Conservation (phyloP, 2,329 filamentous ascomycete species). For the Stagonosporopsis chrysanthemi region DNA sequence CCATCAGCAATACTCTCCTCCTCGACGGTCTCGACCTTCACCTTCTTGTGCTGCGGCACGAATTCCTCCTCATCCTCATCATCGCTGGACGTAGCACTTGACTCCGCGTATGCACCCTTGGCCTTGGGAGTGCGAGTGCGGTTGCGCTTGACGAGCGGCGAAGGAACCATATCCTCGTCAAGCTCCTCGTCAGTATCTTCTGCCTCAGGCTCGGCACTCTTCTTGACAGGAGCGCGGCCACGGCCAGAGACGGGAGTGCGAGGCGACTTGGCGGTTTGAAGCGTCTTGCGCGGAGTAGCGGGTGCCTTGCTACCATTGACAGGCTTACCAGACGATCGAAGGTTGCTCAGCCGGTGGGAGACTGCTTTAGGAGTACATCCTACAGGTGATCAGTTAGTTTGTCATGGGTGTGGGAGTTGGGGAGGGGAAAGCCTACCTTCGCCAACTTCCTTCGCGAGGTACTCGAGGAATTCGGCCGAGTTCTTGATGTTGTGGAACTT, state of each 20-base stretch:
- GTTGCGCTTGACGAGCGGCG: not conserved
- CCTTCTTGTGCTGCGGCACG: not conserved
- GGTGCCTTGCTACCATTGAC: not conserved
- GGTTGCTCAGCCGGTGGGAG: constrained; percentile 30
- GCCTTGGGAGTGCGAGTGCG: not conserved
- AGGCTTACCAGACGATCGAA: constrained; percentile 18
- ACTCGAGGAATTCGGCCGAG: not conserved
- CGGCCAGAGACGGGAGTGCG: not conserved
- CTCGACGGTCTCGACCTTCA: constrained; percentile 1
- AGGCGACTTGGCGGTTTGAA: not conserved
- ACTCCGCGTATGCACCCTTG: not conserved
- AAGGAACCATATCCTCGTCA: not conserved
- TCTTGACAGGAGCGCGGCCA: not conserved
- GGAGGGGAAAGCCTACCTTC: not conserved
- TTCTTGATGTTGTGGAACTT: constrained; percentile 14
- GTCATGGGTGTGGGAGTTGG: no score
- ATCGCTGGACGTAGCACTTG: not conserved
- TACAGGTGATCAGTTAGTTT: constrained; percentile 1
- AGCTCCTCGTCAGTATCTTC: not conserved
- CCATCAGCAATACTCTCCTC: not conserved
- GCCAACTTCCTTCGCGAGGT: constrained; percentile 2
- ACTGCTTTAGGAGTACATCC: constrained; percentile 40
- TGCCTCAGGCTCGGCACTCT: not conserved
- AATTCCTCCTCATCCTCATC: constrained; percentile 8
- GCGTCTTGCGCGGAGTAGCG: not conserved